A percentile compares a stretch with the other conserved stretches of the same genome.
phyloP scores from a whole-genome alignment of 2,329 filamentous ascomycete genomes.

The Hirsutella rhossiliensis region DNA sequence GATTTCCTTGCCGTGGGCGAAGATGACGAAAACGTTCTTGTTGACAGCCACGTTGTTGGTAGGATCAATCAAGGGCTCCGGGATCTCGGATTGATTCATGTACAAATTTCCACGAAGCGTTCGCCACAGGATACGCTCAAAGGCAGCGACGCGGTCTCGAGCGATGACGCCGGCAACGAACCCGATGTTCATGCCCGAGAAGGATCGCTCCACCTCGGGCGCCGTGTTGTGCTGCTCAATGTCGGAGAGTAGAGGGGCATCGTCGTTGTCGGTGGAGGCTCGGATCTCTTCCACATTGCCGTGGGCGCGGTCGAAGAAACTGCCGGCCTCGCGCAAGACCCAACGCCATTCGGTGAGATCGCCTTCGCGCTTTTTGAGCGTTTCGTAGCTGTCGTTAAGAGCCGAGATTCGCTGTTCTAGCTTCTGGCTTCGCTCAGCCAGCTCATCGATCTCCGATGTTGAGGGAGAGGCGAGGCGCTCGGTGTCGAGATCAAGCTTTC shows the following conservation, averaged over 20 bases:
- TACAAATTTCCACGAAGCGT: constrained; percentile 95
- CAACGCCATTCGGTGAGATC: constrained; percentile 97
- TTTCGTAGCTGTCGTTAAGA: constrained; percentile 97
- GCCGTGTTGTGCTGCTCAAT: constrained; percentile 68
- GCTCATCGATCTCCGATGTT: constrained; percentile 90
- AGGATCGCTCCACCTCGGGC: constrained; percentile 67
- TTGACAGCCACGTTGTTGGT: constrained; percentile 81
- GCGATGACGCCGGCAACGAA: constrained; percentile 96
- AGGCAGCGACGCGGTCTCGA: constrained; percentile 83
- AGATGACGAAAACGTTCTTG: constrained; percentile 99
- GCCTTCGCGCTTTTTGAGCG: constrained; percentile 91
- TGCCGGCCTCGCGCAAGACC: constrained; percentile 90
- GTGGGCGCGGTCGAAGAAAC: constrained; percentile 93
- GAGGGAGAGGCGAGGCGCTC: constrained; percentile 79
- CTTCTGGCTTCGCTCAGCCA: constrained; percentile 82
- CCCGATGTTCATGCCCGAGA: constrained; percentile 97
- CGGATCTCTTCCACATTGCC: constrained; percentile 95
- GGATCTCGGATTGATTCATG: constrained; percentile 99
- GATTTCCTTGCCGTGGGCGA: constrained; percentile 96
- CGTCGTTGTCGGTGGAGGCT: constrained; percentile 77
- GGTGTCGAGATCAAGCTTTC: constrained; percentile 83
- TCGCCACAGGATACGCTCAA: constrained; percentile 95
- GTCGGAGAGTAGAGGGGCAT: constrained; percentile 86
- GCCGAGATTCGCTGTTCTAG: constrained; percentile 85
- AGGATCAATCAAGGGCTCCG: constrained; percentile 83